A percentile compares a stretch with the other conserved stretches of the same genome.
These are phyloP conservation scores for Oryza glaberrima DNA, from an alignment of 176 grass and related monocot species.

Conservation along the genomic window DNA sequence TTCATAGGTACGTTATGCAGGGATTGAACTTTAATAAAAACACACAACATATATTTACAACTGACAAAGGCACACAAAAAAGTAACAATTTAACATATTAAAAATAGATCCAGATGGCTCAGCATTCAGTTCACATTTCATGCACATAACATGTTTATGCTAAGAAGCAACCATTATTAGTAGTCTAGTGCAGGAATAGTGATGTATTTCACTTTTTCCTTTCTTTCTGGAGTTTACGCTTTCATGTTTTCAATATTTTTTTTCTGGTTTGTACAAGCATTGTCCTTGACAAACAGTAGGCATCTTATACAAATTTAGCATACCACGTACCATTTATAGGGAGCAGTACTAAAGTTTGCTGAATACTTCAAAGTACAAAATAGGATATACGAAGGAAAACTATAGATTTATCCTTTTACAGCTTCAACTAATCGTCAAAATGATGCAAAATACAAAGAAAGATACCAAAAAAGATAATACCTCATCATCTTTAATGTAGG, in stretches of 20 bases:
- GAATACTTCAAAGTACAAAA: not conserved
- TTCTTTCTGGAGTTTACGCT: not conserved
- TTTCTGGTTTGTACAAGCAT: constrained; percentile 24
- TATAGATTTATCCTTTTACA: not conserved
- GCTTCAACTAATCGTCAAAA: constrained; percentile 3
- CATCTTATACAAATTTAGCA: constrained; percentile 24
- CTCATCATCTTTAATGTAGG: constrained; percentile 94
- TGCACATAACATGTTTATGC: not conserved
- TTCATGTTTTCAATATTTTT: constrained; percentile 22
- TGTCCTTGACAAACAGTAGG: constrained; percentile 10
- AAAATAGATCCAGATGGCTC: constrained; percentile 5
- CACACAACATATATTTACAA: not conserved
- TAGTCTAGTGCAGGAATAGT: constrained; percentile 24
- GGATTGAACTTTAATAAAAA: constrained; percentile 25
- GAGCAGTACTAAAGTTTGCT: not conserved
- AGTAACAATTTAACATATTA: constrained; percentile 1
- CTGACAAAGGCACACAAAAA: not conserved
- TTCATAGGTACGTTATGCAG: not conserved
- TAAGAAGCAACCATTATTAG: constrained; percentile 18
- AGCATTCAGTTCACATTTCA: constrained; percentile 6
- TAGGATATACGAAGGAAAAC: not conserved
- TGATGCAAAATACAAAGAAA: constrained; percentile 29
- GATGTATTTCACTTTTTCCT: not conserved
- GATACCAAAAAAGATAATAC: constrained; percentile 39
- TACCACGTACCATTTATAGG: not conserved